phyloP scores from a whole-genome alignment of 495 filamentous ascomycete species.

The Daldinia vernicosa region DNA sequence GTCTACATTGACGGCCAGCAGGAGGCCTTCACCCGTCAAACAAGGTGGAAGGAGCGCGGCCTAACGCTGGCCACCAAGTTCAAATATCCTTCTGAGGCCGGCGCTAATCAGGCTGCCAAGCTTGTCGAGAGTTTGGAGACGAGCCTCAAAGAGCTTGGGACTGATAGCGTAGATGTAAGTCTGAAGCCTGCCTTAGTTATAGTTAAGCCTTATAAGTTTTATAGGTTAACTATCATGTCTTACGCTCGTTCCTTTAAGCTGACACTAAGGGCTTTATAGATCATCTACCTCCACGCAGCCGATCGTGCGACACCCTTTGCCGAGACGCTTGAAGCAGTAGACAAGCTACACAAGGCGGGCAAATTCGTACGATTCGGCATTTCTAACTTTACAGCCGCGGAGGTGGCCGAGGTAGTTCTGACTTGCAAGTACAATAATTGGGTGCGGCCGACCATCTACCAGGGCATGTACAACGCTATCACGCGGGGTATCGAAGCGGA shows the following conservation, averaged over 20 bases:
- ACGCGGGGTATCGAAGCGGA: slow-evolving; percentile 82
- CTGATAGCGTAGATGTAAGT: slow-evolving; percentile 74
- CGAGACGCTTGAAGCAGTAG: slow-evolving; percentile 78
- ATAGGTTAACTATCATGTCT: not conserved
- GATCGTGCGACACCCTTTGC: slow-evolving; percentile 81
- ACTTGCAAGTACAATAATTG: slow-evolving; percentile 82
- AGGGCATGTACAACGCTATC: slow-evolving; percentile 76
- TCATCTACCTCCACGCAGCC: slow-evolving; percentile 88
- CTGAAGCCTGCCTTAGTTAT: not conserved
- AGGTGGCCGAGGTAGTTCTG: slow-evolving; percentile 88
- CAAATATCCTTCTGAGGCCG: slow-evolving; percentile 68
- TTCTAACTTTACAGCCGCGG: slow-evolving; percentile 86
- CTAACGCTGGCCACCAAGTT: slow-evolving; percentile 86
- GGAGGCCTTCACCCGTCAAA: slow-evolving; percentile 80
- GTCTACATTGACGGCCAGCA: slow-evolving; percentile 77
- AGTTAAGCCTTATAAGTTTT: not conserved
- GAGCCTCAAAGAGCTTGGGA: slow-evolving; percentile 75
- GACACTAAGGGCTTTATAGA: slow-evolving; percentile 44
- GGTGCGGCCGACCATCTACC: slow-evolving; percentile 75
- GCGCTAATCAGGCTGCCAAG: slow-evolving; percentile 67
- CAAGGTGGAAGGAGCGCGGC: slow-evolving; percentile 82
- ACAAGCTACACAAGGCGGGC: slow-evolving; percentile 85
- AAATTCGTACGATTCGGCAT: slow-evolving; percentile 86
- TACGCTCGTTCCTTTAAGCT: not conserved
- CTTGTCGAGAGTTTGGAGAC: slow-evolving; percentile 69